phyloP scores from a whole-genome alignment of 352 stramenopile species.

The Nothophytophthora sp. region DNA sequence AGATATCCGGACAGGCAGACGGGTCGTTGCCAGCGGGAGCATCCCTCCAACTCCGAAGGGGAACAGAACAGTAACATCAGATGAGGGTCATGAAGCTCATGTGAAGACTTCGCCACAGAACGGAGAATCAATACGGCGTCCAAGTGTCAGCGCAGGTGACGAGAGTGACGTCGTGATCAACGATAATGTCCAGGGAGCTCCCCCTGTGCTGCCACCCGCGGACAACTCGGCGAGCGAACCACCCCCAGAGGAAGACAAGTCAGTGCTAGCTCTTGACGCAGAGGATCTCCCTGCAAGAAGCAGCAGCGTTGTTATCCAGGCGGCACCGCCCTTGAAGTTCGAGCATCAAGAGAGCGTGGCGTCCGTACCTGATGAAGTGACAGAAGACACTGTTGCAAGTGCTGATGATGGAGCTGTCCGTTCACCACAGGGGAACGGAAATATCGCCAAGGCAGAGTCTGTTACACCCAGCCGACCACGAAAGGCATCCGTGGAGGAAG shows the following conservation, averaged over 20 bases:
- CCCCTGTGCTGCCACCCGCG: not conserved
- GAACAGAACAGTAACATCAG: slow-evolving; percentile 15
- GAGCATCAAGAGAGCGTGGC: slow-evolving; percentile 35
- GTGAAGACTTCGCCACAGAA: not conserved
- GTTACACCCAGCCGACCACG: slow-evolving; percentile 2
- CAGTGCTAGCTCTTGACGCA: slow-evolving; percentile 14
- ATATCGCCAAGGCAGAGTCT: not conserved
- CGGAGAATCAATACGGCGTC: too few relatives aligned
- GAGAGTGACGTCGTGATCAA: slow-evolving; percentile 23
- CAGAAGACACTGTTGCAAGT: not conserved
- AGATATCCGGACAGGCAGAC: slow-evolving; percentile 78
- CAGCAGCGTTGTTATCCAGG: slow-evolving; percentile 29
- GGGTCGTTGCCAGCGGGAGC: slow-evolving; percentile 7
- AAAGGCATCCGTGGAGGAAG: slow-evolving; percentile 32
- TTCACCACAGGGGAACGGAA: not conserved
- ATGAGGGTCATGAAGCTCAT: not conserved
- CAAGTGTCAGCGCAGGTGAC: slow-evolving; percentile 13
- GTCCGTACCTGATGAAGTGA: slow-evolving; percentile 6
- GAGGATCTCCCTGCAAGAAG: slow-evolving; percentile 58
- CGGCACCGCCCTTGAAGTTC: slow-evolving; percentile 42
- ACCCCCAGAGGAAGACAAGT: not conserved
- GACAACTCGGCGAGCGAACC: not conserved
- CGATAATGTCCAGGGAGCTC: too few relatives aligned
- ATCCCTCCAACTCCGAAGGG: slow-evolving; percentile 11
- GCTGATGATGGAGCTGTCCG: not conserved